Conservation (phyloP, 192 early-diverging fungal genomes). For the Coemansia furcata region DNA sequence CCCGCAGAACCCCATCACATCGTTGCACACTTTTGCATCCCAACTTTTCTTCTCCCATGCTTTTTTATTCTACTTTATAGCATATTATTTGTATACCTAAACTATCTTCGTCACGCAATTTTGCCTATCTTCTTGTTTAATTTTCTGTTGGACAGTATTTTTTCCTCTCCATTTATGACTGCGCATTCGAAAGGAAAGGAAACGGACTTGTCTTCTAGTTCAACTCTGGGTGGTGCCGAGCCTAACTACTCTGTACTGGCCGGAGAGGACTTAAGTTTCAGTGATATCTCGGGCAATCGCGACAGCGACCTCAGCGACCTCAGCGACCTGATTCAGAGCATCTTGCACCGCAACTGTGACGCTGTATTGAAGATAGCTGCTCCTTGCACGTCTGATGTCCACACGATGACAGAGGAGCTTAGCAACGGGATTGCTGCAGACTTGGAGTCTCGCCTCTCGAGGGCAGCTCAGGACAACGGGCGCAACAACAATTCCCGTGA, state of each 20-base stretch:
- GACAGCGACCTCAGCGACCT: not conserved
- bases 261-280: not conserved
- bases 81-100: too few species aligned
- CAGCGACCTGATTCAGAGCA: not conserved
- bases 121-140: not conserved
- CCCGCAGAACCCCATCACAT: too few species aligned
- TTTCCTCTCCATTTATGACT: not conserved
- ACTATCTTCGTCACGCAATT: too few species aligned
- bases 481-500: not conserved
- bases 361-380: not conserved
- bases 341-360: not conserved
- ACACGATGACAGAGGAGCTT: not conserved
- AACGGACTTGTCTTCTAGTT: not conserved
- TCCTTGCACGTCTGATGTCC: not conserved
- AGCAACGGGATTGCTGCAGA: not conserved
- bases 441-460: not conserved
- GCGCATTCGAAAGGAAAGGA: not conserved
- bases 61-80: too few species aligned
- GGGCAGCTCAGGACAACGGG: not conserved
- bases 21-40: too few species aligned
- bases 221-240: not conserved
- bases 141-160: not conserved
- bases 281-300: not conserved
- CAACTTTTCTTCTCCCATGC: too few species aligned
- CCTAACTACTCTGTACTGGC: not conserved